Evolutionary conservation across 345 rosid species (phyloP).

Genomic region (Eucalyptus pumila): DNA sequence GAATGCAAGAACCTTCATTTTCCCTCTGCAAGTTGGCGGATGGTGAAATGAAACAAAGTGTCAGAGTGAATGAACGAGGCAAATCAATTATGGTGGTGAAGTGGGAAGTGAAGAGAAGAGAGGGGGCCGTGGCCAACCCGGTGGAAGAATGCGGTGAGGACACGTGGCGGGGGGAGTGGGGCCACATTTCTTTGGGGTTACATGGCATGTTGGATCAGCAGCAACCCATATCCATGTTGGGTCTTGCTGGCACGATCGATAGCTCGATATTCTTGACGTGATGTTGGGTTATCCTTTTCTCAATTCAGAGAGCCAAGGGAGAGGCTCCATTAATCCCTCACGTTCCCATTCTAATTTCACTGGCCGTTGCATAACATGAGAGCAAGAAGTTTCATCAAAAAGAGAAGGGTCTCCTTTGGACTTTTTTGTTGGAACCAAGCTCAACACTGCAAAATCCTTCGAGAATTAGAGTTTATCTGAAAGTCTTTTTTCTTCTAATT

Average conservation of each 20-base stretch:
- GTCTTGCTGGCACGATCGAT: neutral
- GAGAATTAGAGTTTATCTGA: neutral
- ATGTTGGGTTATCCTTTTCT: neutral
- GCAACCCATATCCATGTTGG: neutral
- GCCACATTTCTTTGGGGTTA: neutral
- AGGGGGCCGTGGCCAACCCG: neutral
- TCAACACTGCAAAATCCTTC: neutral
- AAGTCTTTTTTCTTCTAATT: neutral
- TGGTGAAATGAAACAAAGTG: neutral
- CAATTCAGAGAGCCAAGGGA: neutral
- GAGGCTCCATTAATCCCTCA: neutral
- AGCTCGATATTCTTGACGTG: neutral
- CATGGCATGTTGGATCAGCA: neutral
- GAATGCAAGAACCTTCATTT: neutral
- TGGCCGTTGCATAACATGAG: neutral
- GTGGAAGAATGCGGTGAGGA: neutral
- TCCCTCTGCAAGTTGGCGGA: neutral
- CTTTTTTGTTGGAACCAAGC: neutral
- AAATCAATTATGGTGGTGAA: neutral
- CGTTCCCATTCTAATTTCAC: neutral
- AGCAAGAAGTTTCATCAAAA: neutral
- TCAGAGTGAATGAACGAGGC: neutral
- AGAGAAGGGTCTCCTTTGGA: neutral
- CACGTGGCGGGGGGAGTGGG: neutral
- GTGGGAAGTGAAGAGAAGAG: neutral